A percentile compares a stretch with the other conserved stretches of the same genome.
Conservation (phyloP, 176 grass and related monocot species). For the Oryza meyeriana region DNA sequence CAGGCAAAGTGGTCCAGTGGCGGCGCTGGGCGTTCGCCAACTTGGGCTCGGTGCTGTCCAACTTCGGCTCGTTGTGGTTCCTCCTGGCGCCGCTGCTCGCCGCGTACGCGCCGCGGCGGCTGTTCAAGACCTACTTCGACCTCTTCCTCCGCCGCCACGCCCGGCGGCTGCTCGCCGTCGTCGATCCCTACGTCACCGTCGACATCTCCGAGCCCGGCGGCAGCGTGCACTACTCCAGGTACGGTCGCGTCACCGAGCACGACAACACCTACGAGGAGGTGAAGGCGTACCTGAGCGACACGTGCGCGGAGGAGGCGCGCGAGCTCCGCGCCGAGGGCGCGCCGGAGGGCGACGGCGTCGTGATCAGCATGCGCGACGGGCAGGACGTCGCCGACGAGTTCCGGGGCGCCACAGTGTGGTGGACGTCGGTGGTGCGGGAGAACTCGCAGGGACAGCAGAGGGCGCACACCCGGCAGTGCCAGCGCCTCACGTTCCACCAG, state of each 20-base stretch:
- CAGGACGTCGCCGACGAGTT: slow-evolving; percentile 37
- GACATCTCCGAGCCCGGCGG: background rate
- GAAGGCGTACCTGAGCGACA: slow-evolving; percentile 24
- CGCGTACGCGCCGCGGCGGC: background rate
- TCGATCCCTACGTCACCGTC: slow-evolving; percentile 5
- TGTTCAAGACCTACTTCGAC: background rate
- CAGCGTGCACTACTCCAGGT: background rate
- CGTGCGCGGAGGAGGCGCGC: background rate
- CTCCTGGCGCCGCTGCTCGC: background rate
- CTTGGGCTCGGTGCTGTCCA: background rate
- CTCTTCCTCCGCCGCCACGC: background rate
- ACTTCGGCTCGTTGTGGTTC: background rate
- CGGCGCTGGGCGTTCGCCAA: background rate
- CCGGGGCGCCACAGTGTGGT: slow-evolving; percentile 6
- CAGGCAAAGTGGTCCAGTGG: background rate
- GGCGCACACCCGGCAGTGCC: background rate
- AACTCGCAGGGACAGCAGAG: background rate
- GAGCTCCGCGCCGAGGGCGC: background rate
- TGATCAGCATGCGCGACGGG: background rate
- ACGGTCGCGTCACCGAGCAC: background rate
- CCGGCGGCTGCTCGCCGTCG: background rate
- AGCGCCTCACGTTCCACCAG: slow-evolving; percentile 19
- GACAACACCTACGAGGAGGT: background rate
- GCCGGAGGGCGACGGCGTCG: background rate
- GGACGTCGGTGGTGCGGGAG: background rate